Evolutionary conservation across 2,329 filamentous ascomycete species (phyloP).

Genomic region (Cladosporium velox): DNA sequence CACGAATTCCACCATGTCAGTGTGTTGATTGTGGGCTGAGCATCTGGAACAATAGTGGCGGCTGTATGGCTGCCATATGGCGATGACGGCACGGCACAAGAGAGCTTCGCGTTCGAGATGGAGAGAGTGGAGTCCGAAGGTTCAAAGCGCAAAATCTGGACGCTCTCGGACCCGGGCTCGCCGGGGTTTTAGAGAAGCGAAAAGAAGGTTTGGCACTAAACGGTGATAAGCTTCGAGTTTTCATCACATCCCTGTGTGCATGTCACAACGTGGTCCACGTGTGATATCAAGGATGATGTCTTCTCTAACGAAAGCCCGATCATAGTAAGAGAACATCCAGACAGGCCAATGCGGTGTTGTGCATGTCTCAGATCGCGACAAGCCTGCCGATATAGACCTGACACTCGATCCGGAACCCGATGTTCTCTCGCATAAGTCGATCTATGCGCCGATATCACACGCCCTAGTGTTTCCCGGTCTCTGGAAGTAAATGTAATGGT

Average conservation of each 20-base stretch:
- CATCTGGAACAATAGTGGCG: not conserved
- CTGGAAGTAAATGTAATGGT: not conserved
- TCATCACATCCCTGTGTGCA: not conserved
- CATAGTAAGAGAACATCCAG: not conserved
- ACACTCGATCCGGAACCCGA: not conserved
- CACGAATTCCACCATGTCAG: slow-evolving; percentile 19
- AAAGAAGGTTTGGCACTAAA: not conserved
- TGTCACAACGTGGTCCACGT: not conserved
- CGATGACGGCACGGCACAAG: not conserved
- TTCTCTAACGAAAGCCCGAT: no score
- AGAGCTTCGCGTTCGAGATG: not conserved
- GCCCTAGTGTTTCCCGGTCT: not conserved
- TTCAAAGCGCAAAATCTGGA: not conserved
- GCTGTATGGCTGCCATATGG: not conserved
- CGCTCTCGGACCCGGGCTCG: not conserved
- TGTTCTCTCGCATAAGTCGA: not conserved
- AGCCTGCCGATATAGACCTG: not conserved
- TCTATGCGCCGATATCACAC: not conserved
- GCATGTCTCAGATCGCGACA: not conserved
- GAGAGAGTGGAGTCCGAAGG: not conserved
- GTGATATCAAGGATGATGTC: not conserved
- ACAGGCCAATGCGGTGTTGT: not conserved
- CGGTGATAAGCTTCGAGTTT: not conserved
- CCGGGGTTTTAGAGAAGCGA: not conserved
- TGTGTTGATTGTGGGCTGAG: not conserved